phyloP scores from a whole-genome alignment of 2,329 filamentous ascomycete species.

The Pseudogymnoascus sp. region DNA sequence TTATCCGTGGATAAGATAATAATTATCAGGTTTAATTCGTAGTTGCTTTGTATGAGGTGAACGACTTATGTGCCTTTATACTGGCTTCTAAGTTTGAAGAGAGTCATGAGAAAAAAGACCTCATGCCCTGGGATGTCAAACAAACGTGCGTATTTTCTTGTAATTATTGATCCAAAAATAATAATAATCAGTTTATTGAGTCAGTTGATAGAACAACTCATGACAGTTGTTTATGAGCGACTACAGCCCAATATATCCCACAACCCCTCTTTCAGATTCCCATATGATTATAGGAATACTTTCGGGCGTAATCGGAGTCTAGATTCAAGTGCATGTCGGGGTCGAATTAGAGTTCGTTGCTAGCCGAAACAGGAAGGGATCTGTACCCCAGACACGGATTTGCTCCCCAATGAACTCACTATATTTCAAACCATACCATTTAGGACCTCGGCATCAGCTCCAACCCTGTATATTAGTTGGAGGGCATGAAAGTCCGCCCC shows the following conservation, averaged over 20 bases:
- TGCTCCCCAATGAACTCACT: conserved; percentile 7
- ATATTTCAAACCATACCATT: conserved; percentile 7
- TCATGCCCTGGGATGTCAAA: not conserved
- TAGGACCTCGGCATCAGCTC: conserved; percentile 1
- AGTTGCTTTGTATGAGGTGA: not conserved
- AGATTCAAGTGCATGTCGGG: conserved; percentile 1
- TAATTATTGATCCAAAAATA: not conserved
- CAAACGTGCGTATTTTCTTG: not conserved
- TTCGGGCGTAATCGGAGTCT: conserved; percentile 8
- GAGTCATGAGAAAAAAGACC: not conserved
- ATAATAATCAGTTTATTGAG: not conserved
- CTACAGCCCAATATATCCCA: conserved; percentile 3
- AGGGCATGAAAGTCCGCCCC: conserved; percentile 4
- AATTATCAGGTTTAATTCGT: not conserved
- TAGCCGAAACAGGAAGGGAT: conserved; percentile 4
- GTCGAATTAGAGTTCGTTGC: conserved; percentile 2
- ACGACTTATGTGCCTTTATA: conserved; percentile 2
- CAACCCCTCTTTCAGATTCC: conserved; percentile 4
- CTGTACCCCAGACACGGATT: conserved; percentile 3
- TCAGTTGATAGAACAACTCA: not conserved
- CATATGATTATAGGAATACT: not conserved
- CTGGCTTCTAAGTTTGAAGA: not conserved
- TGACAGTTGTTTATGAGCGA: not conserved
- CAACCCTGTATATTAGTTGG: not conserved
- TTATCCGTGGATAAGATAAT: not conserved